phyloP scores from a whole-genome alignment of 306 rosid species.

The Cicer judaicum region DNA sequence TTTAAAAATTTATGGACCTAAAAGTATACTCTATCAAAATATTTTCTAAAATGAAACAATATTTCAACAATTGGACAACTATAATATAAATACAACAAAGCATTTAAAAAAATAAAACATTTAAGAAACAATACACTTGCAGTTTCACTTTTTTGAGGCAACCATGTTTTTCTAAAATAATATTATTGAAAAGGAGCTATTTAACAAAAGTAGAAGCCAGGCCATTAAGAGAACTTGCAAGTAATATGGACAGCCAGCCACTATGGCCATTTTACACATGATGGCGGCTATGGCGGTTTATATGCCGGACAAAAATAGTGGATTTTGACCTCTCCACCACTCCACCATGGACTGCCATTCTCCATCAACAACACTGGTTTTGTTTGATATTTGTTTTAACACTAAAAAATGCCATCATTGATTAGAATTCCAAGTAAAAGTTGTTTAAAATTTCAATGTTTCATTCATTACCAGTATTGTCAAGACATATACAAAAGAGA shows the following conservation, averaged over 20 bases:
- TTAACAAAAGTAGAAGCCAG: constrained; percentile 21
- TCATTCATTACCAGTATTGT: not conserved
- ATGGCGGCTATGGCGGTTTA: too few relatives aligned
- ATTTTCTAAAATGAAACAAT: not conserved
- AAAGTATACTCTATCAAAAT: not conserved
- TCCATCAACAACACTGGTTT: not conserved
- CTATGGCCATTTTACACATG: too few relatives aligned
- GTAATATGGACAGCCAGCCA: too few relatives aligned
- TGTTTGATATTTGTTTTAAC: constrained; percentile 25
- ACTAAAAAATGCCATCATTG: constrained; percentile 9
- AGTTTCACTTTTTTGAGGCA: not conserved
- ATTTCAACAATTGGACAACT: constrained; percentile 19
- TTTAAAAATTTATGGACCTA: not conserved
- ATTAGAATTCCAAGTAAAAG: constrained; percentile 26
- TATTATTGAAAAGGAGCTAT: not conserved
- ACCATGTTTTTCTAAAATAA: constrained; percentile 1
- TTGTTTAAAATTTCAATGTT: not conserved
- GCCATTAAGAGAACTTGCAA: constrained; percentile 8
- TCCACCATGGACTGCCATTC: too few relatives aligned
- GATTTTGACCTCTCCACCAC: too few relatives aligned
- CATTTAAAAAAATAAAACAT: not conserved
- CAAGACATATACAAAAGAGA: not conserved
- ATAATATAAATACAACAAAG: not conserved
- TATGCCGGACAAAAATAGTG: too few relatives aligned
- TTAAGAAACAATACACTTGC: not conserved